These are phyloP conservation scores for Ophiostoma sp. DNA, from an alignment of 2,329 filamentous ascomycete species.

Conservation along the genomic window DNA sequence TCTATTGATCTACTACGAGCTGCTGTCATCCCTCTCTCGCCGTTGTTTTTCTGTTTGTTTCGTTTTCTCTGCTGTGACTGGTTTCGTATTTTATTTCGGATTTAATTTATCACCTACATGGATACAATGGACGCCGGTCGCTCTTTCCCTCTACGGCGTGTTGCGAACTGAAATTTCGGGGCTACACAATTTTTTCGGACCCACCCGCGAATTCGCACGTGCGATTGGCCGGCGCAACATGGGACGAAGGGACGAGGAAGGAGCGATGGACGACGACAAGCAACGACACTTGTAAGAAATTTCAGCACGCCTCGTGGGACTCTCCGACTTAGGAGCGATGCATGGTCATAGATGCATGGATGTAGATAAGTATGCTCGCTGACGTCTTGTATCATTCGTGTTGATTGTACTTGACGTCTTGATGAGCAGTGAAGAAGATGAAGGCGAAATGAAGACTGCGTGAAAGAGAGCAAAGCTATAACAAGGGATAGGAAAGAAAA, in stretches of 20 bases:
- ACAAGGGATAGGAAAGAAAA: neutral
- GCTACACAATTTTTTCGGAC: slow-evolving; percentile 20
- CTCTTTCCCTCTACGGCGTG: neutral
- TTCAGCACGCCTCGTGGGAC: neutral
- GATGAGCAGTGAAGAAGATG: no score
- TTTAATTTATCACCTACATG: neutral
- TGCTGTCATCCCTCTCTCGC: neutral
- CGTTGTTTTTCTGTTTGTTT: neutral
- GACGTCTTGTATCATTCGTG: neutral
- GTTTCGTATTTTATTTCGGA: neutral
- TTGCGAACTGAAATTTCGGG: neutral
- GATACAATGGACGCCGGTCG: neutral
- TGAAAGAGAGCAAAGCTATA: neutral
- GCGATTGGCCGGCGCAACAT: slow-evolving; percentile 17
- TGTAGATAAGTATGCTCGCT: neutral
- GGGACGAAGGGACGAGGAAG: slow-evolving; percentile 7
- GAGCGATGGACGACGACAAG: slow-evolving; percentile 3
- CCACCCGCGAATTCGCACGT: slow-evolving; percentile 17
- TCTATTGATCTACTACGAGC: neutral
- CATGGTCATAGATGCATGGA: neutral
- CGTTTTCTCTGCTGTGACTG: neutral
- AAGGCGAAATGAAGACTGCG: no score
- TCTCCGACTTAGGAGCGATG: neutral
- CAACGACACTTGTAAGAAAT: slow-evolving; percentile 6
- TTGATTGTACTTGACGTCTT: no score